Base-by-base conservation (phyloP, 2,329 filamentous ascomycete genomes). In the Ceratocystis variospora region DNA sequence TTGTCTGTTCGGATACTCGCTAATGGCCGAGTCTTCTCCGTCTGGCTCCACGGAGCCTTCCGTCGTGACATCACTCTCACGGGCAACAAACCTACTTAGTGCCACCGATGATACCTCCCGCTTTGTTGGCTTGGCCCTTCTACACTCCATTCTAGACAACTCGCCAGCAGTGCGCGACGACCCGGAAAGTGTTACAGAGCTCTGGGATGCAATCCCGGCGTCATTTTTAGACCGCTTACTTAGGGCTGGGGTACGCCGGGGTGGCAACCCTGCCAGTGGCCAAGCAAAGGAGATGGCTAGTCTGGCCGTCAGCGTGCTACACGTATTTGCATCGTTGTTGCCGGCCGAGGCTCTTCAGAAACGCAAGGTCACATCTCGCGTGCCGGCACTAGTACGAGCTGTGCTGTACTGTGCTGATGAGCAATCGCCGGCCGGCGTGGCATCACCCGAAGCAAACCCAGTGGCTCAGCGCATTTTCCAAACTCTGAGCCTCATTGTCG, bases 141-240 rank as follows among this genome's bases (percentile, higher is more conserved):
- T 88, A 63, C 87, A 85, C 71, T 82, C 83, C n/a, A 75, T 86
- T 12, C 77, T 89, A 41, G 85, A 88, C 73, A 84, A 83, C 71
- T 80, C 81, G 5, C 74, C 78, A 25, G 73, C 78, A n/a, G 73
- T 85, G 25, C 78, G 78, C 57, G 74, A 78, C 64, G 78, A 85
- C 72, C 75, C 77, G 8, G 73, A 74, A 1, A 72, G 71, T 6
- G 71, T 87, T 3, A 71, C 74, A n/a, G 73, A 72, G 15, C 74
- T 87, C 53, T 89, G 86, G 86, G 74, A 78, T 44, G 78, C 79
- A 41, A 78, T 89, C 25, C 80, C 85, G 2, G 75, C 81, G 69
- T 86, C 79, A 68, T 89, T 88, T 70, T 73, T 89, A 2, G 84
- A 86, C 72, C 79, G 85, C 22, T 75, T 89, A 8, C 75, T 89